Conservation (phyloP, 495 filamentous ascomycete species). For the Articulospora tetracladia region DNA sequence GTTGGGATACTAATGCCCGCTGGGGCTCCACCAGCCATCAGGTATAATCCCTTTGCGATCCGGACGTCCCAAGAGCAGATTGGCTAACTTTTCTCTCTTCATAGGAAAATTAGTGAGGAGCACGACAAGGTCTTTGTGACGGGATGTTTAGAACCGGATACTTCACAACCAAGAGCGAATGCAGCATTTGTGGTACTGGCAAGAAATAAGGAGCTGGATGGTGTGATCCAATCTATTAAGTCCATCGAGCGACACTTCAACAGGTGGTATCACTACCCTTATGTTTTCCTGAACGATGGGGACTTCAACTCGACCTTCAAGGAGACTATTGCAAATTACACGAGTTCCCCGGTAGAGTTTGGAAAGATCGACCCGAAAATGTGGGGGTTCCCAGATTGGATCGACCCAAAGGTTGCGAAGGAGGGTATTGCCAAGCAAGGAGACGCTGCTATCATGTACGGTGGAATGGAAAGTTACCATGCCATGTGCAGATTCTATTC, state of each 20-base stretch:
- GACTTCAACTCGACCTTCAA: constrained; percentile 95
- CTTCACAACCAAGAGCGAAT: constrained; percentile 74
- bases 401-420: constrained; percentile 86
- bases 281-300: constrained; percentile 97
- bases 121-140: constrained; percentile 94
- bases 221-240: constrained; percentile 94
- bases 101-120: constrained; percentile 94
- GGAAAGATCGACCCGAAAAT: constrained; percentile 86
- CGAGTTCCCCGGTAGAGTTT: constrained; percentile 81
- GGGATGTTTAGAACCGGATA: constrained; percentile 72
- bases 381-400: constrained; percentile 98
- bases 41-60: constrained; percentile 49
- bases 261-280: constrained; percentile 97
- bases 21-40: constrained; percentile 85
- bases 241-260: constrained; percentile 99
- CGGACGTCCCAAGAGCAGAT: constrained; percentile 2
- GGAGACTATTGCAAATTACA: constrained; percentile 84
- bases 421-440: constrained; percentile 95
- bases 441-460: constrained; percentile 99
- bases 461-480: constrained; percentile 98
- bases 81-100: constrained; percentile 12
- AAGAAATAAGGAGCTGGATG: constrained; percentile 93
- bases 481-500: constrained; percentile 99
- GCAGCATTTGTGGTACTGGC: constrained; percentile 95
- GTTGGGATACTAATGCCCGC: constrained; percentile 84